A percentile compares a stretch with the other conserved stretches of the same genome.
Conservation (phyloP, 108 stramenopile genomes). For the Stephanodiscus triporus region DNA sequence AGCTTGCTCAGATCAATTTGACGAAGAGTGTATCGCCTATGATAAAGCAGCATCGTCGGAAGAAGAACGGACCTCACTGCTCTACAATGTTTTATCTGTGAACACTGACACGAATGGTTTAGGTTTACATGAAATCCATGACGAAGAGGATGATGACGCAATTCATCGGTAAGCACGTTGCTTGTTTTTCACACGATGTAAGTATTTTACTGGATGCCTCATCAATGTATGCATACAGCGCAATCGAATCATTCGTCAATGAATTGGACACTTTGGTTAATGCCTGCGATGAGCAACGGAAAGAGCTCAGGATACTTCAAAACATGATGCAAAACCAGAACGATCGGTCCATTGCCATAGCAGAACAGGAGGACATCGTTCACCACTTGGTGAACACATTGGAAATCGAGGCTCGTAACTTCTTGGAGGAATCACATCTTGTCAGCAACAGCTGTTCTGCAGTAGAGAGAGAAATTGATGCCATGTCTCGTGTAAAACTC, state of each 20-base stretch:
- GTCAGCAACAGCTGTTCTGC: constrained; percentile 22
- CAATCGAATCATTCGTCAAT: constrained; percentile 30
- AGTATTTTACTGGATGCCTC: not conserved
- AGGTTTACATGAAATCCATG: constrained; percentile 1
- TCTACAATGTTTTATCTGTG: constrained; percentile 14
- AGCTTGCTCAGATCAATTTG: constrained; percentile 15
- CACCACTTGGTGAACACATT: constrained; percentile 35
- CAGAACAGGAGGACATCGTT: constrained; percentile 22
- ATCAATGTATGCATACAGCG: constrained; percentile 7
- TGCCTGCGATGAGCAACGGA: constrained; percentile 35
- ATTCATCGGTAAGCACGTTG: constrained; percentile 24
- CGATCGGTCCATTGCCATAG: constrained; percentile 24
- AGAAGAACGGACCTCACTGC: constrained; percentile 27
- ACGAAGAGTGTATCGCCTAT: constrained; percentile 30
- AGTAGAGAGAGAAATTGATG: constrained; percentile 27
- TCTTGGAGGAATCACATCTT: constrained; percentile 39
- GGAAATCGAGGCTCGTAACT: constrained; percentile 36
- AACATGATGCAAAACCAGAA: constrained; percentile 38
- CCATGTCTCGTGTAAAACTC: constrained; percentile 34
- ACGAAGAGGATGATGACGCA: constrained; percentile 20
- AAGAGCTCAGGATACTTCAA: constrained; percentile 33
- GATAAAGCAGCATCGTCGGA: constrained; percentile 41
- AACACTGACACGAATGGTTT: constrained; percentile 16
- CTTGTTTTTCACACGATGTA: constrained; percentile 3
- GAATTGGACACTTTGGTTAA: constrained; percentile 34